These are phyloP conservation scores for Backusella macrospora DNA, from an alignment of 192 early-diverging fungal genomes.

Conservation along the genomic window DNA sequence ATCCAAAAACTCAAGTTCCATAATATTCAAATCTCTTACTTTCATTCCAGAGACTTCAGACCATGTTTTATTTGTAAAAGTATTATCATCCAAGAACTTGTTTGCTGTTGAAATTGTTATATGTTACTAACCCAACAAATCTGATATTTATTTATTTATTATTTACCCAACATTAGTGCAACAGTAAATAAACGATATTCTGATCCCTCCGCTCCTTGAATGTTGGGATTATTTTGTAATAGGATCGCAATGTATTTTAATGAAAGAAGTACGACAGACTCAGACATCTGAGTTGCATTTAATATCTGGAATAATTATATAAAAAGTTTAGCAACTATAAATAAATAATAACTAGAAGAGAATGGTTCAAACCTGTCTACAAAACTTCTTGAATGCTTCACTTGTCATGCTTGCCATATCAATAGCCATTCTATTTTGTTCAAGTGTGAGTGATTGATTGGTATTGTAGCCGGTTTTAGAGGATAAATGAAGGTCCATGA, in stretches of 20 bases:
- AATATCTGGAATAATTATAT: constrained; percentile 42
- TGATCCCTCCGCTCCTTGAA: constrained; percentile 57
- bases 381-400: constrained; percentile 43
- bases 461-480: not conserved
- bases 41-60: constrained; percentile 82
- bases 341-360: not conserved
- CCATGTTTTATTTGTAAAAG: constrained; percentile 91
- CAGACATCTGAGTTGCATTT: constrained; percentile 52
- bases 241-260: constrained; percentile 58
- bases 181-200: constrained; percentile 61
- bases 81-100: constrained; percentile 89
- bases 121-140: constrained; percentile 9
- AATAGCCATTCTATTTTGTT: constrained; percentile 24
- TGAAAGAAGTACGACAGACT: constrained; percentile 54
- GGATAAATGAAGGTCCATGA: constrained; percentile 36
- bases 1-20: constrained; percentile 82
- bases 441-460: not conserved
- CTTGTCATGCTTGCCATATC: constrained; percentile 31
- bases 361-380: constrained; percentile 36
- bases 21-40: constrained; percentile 75
- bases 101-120: constrained; percentile 50
- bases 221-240: constrained; percentile 40
- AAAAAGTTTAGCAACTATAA: not conserved
- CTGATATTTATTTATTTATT: constrained; percentile 1
- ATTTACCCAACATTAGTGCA: constrained; percentile 52